These are phyloP conservation scores for Suillus discolor DNA, from an alignment of 768 basidiomycete genomes.

Conservation along the genomic window DNA sequence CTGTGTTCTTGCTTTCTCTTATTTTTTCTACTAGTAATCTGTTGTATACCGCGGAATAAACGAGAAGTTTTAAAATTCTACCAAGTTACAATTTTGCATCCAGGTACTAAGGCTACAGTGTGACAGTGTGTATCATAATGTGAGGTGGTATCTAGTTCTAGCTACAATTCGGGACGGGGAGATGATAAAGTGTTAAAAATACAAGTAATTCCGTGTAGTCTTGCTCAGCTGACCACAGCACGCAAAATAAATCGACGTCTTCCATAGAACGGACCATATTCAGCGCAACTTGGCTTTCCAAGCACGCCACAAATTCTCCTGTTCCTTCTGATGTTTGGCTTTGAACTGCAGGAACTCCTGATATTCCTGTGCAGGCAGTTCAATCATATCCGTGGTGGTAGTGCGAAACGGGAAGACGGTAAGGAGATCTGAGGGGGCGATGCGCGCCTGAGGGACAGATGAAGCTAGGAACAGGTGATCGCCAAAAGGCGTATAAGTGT, in stretches of 20 bases:
- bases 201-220: background rate
- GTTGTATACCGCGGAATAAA: constrained; percentile 11
- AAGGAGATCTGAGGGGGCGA: constrained; percentile 59
- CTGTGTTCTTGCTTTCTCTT: constrained; percentile 11
- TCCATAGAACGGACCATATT: background rate
- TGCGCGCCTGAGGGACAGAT: constrained; percentile 62
- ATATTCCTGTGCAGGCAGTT: constrained; percentile 62
- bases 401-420: constrained; percentile 51
- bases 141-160: constrained; percentile 4
- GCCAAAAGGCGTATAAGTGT: constrained; percentile 65
- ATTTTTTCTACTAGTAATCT: constrained; percentile 5
- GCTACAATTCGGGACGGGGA: background rate
- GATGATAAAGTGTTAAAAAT: constrained; percentile 6
- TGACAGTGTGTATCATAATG: constrained; percentile 1
- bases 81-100: background rate
- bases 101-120: constrained; percentile 11
- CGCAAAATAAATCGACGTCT: background rate
- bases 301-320: constrained; percentile 61
- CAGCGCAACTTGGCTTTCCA: constrained; percentile 38
- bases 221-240: background rate
- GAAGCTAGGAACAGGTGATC: constrained; percentile 67
- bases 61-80: background rate
- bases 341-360: constrained; percentile 57
- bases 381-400: constrained; percentile 56
- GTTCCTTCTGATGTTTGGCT: constrained; percentile 52